A percentile compares a stretch with the other conserved stretches of the same genome.
Evolutionary conservation across 306 rosid species (phyloP).

Genomic region (Vicia villosa): DNA sequence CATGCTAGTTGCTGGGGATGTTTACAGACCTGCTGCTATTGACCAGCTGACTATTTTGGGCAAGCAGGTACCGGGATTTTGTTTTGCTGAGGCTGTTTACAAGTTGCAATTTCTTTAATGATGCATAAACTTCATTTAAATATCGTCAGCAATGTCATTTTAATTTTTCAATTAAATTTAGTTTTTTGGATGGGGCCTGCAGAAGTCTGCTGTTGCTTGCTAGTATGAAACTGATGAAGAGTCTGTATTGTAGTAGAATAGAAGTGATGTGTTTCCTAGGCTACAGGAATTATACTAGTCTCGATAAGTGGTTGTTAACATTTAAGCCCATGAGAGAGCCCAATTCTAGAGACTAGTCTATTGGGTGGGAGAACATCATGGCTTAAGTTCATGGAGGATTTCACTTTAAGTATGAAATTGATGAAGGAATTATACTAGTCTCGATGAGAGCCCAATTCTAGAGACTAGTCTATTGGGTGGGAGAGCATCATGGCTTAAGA

Average conservation of each 20-base stretch:
- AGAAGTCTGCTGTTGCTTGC: slow-evolving; percentile 15
- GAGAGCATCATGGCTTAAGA: too few species aligned
- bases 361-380: too few species aligned
- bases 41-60: slow-evolving; percentile 96
- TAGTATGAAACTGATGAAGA: slow-evolving; percentile 28
- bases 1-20: slow-evolving; percentile 96
- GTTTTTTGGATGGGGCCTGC: not conserved
- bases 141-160: slow-evolving; percentile 15
- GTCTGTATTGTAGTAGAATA: slow-evolving; percentile 11
- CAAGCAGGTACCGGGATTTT: slow-evolving; percentile 64
- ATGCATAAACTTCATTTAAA: not conserved
- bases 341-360: too few species aligned
- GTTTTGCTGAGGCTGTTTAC: slow-evolving; percentile 29
- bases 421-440: slow-evolving; percentile 1
- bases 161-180: slow-evolving; percentile 9
- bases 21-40: slow-evolving; percentile 98
- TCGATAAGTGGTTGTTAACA: not conserved
- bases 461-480: too few species aligned
- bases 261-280: slow-evolving; percentile 2
- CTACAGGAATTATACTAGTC: not conserved
- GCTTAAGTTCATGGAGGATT: too few species aligned
- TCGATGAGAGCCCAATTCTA: not conserved
- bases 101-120: slow-evolving; percentile 20
- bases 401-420: too few species aligned
- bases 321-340: too few species aligned